These are phyloP conservation scores for Macrophomina phaseolina DNA, from an alignment of 2,329 filamentous ascomycete species.

Conservation along the genomic window DNA sequence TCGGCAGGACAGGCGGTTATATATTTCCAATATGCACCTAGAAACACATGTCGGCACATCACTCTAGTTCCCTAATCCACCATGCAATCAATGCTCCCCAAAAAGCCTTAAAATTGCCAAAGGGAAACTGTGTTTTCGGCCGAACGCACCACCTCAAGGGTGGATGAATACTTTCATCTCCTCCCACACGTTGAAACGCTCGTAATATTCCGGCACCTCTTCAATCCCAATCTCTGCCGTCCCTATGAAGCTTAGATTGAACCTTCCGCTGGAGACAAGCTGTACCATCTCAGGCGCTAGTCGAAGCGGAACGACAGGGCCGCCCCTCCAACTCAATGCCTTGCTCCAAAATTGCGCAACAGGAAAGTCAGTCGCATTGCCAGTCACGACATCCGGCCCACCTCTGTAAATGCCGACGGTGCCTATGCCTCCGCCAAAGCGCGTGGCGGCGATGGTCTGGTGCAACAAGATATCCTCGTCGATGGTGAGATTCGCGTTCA, in stretches of 20 bases:
- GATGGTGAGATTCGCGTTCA: constrained; percentile 33
- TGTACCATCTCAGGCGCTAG: constrained; percentile 29
- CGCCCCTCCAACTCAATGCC: constrained; percentile 27
- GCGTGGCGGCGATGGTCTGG: too few relatives aligned
- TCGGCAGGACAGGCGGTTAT: too few relatives aligned
- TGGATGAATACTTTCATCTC: constrained; percentile 36
- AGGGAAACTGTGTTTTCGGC: too few relatives aligned
- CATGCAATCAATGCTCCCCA: too few relatives aligned
- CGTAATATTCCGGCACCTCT: constrained; percentile 33
- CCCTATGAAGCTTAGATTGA: constrained; percentile 31
- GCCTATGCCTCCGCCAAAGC: too few relatives aligned
- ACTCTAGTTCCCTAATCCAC: too few relatives aligned
- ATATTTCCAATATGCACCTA: too few relatives aligned
- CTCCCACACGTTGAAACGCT: constrained; percentile 28
- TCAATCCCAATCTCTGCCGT: constrained; percentile 32
- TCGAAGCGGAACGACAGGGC: constrained; percentile 29
- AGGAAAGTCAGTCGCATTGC: constrained; percentile 35
- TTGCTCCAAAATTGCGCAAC: constrained; percentile 29
- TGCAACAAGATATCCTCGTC: constrained; percentile 4
- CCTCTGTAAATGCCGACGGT: too few relatives aligned
- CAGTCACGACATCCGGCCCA: constrained; percentile 32
- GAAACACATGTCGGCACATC: too few relatives aligned
- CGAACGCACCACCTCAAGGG: neutral
- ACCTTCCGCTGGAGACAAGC: constrained; percentile 31
- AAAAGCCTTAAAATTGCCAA: too few relatives aligned